phyloP scores from a whole-genome alignment of 1,284 basidiomycete genomes.

The Phylloporus sp. region DNA sequence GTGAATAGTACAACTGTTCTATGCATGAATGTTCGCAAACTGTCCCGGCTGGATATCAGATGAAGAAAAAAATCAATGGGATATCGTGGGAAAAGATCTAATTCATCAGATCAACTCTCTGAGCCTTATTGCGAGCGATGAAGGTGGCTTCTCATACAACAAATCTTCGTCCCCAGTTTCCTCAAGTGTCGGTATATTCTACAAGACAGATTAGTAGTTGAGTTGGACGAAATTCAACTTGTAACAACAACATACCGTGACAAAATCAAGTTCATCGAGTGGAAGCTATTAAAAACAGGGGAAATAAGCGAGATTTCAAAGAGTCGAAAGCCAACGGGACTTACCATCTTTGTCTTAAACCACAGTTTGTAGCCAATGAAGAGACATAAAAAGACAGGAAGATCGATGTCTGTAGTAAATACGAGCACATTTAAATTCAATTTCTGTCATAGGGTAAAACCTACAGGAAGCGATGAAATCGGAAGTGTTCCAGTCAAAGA shows the following conservation, averaged over 20 bases:
- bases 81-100: too few species aligned
- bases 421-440: too few species aligned
- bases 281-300: neutral
- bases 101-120: neutral
- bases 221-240: neutral
- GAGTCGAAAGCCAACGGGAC: neutral
- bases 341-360: neutral
- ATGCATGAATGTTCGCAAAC: too few species aligned
- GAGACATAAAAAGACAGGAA: neutral
- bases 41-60: too few species aligned
- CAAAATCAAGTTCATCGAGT: neutral
- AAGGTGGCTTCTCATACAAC: neutral
- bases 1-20: too few species aligned
- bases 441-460: neutral
- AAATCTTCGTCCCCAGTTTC: neutral
- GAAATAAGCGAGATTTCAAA: neutral
- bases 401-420: neutral
- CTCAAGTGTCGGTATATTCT: neutral
- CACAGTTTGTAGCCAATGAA: neutral
- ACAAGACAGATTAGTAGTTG: neutral
- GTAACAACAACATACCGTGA: neutral
- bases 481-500: neutral
- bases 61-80: too few species aligned
- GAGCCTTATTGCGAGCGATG: neutral
- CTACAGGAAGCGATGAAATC: neutral